These are phyloP conservation scores for Leishmania amazonensis DNA, from an alignment of 208 protist species.

Conservation along the genomic window DNA sequence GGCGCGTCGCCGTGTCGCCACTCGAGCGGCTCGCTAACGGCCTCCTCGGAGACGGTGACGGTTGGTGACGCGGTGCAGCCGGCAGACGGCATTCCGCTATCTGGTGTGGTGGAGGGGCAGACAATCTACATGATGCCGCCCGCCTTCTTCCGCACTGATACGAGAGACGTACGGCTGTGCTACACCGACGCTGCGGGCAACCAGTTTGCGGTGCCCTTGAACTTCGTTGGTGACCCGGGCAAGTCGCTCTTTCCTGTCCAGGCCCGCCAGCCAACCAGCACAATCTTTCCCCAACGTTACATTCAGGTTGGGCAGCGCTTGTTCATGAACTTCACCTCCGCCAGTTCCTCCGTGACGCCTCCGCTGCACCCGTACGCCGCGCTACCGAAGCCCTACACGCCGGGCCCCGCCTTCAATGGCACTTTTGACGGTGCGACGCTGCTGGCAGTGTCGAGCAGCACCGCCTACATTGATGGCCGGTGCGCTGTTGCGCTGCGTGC, in stretches of 20 bases:
- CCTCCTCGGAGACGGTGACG: constrained; percentile 41
- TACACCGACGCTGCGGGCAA: constrained; percentile 81
- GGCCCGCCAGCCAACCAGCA: constrained; percentile 37
- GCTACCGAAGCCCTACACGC: constrained; percentile 48
- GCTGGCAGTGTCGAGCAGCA: constrained; percentile 27
- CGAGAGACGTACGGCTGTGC: constrained; percentile 66
- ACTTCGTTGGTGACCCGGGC: constrained; percentile 22
- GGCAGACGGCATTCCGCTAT: constrained; percentile 37
- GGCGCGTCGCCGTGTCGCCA: constrained; percentile 54
- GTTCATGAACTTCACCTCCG: constrained; percentile 48
- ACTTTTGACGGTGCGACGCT: constrained; percentile 71
- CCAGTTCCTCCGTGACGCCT: constrained; percentile 27
- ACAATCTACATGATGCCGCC: constrained; percentile 44
- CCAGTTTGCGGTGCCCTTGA: constrained; percentile 78
- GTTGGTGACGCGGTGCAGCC: constrained; percentile 54
- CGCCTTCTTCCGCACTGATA: constrained; percentile 60
- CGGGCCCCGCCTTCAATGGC: constrained; percentile 60
- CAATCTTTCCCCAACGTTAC: constrained; percentile 26
- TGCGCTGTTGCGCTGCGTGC: constrained; percentile 49
- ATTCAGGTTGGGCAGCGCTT: constrained; percentile 74
- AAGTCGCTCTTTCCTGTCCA: constrained; percentile 48
- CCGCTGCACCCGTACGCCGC: constrained; percentile 42
- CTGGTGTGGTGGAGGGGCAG: constrained; percentile 19
- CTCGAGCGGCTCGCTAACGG: constrained; percentile 27
- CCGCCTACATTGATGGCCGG: constrained; percentile 66